A percentile compares a stretch with the other conserved stretches of the same genome.
Evolutionary conservation across 2,329 filamentous ascomycete species (phyloP).

Genomic region (Penicillium freii): DNA sequence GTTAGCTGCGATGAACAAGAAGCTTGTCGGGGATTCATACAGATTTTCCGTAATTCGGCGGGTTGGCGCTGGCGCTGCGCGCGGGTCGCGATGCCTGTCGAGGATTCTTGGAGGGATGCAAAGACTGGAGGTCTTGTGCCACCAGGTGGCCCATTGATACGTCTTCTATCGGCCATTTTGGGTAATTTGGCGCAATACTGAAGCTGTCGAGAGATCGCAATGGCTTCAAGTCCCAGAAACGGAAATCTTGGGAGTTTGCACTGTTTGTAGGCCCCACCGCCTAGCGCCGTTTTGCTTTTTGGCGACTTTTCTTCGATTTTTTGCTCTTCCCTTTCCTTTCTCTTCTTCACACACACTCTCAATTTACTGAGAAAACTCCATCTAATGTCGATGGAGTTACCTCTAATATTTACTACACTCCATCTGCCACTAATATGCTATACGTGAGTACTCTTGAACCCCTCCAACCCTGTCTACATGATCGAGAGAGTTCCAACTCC

Average conservation of each 20-base stretch:
- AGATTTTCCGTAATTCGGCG: slow-evolving; percentile 79
- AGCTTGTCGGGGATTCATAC: slow-evolving; percentile 52
- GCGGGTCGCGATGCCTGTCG: slow-evolving; percentile 51
- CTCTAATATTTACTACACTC: neutral
- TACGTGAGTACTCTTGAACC: slow-evolving; percentile 27
- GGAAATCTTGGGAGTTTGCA: slow-evolving; percentile 42
- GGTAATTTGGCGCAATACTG: slow-evolving; percentile 8
- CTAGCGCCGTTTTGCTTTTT: slow-evolving; percentile 20
- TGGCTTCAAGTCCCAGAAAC: slow-evolving; percentile 26
- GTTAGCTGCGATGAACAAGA: slow-evolving; percentile 17
- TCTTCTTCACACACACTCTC: slow-evolving; percentile 24
- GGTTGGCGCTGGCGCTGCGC: slow-evolving; percentile 57
- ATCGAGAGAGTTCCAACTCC: slow-evolving; percentile 51
- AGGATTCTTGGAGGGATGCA: slow-evolving; percentile 45
- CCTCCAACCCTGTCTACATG: slow-evolving; percentile 37
- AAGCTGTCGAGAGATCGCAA: slow-evolving; percentile 8
- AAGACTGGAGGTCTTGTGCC: slow-evolving; percentile 74
- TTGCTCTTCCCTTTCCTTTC: slow-evolving; percentile 17
- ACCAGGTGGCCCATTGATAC: slow-evolving; percentile 83
- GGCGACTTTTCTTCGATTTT: slow-evolving; percentile 18
- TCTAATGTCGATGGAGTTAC: slow-evolving; percentile 22
- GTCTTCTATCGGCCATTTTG: slow-evolving; percentile 64
- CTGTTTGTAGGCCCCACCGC: slow-evolving; percentile 35
- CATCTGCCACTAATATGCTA: slow-evolving; percentile 17
- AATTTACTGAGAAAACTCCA: slow-evolving; percentile 11